Conservation (phyloP, 345 rosid genomes). For the Trapa incisa region DNA sequence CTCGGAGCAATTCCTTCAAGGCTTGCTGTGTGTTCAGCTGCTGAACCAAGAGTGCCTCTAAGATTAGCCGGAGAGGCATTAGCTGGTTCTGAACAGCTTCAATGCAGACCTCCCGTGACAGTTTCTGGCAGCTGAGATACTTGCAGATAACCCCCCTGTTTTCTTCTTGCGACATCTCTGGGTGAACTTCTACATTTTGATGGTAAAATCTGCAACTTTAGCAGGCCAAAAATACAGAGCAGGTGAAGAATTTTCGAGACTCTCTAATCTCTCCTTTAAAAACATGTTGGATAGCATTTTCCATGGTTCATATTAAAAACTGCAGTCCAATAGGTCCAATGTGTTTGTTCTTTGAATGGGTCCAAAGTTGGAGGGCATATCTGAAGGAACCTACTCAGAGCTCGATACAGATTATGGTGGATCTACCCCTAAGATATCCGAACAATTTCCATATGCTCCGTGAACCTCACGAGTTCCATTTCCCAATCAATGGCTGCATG, state of each 20-base stretch:
- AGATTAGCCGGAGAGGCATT: constrained; percentile 68
- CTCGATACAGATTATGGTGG: constrained; percentile 63
- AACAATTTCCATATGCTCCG: constrained; percentile 41
- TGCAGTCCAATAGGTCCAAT: too few relatives aligned
- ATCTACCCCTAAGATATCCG: constrained; percentile 44
- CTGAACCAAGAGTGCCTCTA: constrained; percentile 66
- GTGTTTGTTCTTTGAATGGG: not conserved
- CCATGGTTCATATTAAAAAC: too few relatives aligned
- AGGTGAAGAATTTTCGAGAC: too few relatives aligned
- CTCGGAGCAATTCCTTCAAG: constrained; percentile 59
- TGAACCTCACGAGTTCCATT: constrained; percentile 33
- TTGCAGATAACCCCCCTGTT: constrained; percentile 43
- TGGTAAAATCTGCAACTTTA: not conserved
- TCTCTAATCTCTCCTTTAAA: too few relatives aligned
- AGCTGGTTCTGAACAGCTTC: constrained; percentile 71
- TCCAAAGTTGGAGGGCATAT: constrained; percentile 11
- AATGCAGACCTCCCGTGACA: constrained; percentile 58
- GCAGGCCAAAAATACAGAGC: not conserved
- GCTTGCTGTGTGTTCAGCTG: constrained; percentile 67
- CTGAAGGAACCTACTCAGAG: constrained; percentile 48
- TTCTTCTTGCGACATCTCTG: constrained; percentile 45
- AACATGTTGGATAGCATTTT: too few relatives aligned
- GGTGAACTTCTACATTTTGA: constrained; percentile 31
- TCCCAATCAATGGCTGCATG: constrained; percentile 31
- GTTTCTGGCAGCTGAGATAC: constrained; percentile 59